These are phyloP conservation scores for Suzukiozyma palmioleophila DNA, from an alignment of 1,139 yeast species.

Conservation along the genomic window DNA sequence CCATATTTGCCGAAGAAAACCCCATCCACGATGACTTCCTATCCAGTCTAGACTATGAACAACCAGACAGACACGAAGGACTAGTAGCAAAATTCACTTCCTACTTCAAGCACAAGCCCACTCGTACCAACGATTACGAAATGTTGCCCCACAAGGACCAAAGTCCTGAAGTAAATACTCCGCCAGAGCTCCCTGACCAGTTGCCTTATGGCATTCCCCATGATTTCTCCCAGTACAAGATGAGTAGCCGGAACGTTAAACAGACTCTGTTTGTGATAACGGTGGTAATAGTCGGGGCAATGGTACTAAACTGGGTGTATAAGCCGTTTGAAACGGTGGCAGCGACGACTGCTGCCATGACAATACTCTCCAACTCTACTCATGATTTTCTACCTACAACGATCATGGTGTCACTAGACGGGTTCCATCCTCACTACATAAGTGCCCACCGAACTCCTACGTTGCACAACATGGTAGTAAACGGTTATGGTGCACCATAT, in stretches of 20 bases:
- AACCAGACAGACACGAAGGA: conserved; percentile 1
- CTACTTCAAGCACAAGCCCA: conserved; percentile 5
- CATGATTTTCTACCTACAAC: conserved; percentile 74
- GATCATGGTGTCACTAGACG: conserved; percentile 72
- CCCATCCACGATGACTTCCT: conserved; percentile 12
- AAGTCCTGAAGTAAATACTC: conserved; percentile 2
- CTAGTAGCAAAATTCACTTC: conserved; percentile 8
- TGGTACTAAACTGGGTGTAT: neutral
- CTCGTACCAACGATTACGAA: conserved; percentile 10
- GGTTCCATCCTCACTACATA: conserved; percentile 90
- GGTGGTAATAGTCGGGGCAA: neutral
- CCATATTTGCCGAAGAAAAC: conserved; percentile 20
- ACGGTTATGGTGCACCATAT: conserved; percentile 70
- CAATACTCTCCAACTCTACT: conserved; percentile 58
- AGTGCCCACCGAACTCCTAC: conserved; percentile 64
- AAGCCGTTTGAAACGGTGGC: neutral
- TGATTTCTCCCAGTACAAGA: neutral
- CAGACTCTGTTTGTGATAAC: neutral
- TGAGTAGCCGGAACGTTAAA: neutral
- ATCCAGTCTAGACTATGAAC: conserved; percentile 22
- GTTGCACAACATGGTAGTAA: conserved; percentile 50
- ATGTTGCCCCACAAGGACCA: conserved; percentile 6
- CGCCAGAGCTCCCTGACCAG: conserved; percentile 3
- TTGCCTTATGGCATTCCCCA: neutral
- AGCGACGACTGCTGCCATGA: neutral